phyloP scores from a whole-genome alignment of 208 protist species.

The Wallacemonas sp. region DNA sequence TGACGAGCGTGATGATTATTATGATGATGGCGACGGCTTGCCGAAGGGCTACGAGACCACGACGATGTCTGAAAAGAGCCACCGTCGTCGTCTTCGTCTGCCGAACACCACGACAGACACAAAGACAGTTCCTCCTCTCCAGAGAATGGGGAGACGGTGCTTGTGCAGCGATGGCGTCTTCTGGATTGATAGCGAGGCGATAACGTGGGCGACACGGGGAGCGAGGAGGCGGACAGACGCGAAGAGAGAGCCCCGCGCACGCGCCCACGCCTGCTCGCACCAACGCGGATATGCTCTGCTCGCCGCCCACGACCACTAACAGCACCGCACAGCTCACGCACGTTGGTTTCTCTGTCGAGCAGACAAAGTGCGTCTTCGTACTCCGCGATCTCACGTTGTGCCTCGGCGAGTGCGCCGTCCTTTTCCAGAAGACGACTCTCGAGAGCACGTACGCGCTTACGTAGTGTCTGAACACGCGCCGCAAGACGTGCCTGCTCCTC shows the following conservation, averaged over 20 bases:
- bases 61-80: background rate
- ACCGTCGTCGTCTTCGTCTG: too few relatives aligned
- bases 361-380: slow-evolving; percentile 6
- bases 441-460: background rate
- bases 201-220: too few relatives aligned
- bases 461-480: slow-evolving; percentile 9
- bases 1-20: background rate
- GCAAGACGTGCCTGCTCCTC: background rate
- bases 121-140: too few relatives aligned
- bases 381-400: background rate
- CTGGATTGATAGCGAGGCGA: background rate
- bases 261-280: too few relatives aligned
- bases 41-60: background rate
- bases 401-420: background rate
- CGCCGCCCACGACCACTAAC: too few relatives aligned
- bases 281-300: too few relatives aligned
- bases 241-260: too few relatives aligned
- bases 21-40: background rate
- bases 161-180: background rate
- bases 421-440: background rate
- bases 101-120: background rate
- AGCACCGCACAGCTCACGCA: too few relatives aligned
- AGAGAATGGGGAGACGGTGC: too few relatives aligned
- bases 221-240: too few relatives aligned
- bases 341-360: background rate